These are phyloP conservation scores for Rhodosporidiobolus odoratus DNA, from an alignment of 768 basidiomycete genomes.

Conservation along the genomic window DNA sequence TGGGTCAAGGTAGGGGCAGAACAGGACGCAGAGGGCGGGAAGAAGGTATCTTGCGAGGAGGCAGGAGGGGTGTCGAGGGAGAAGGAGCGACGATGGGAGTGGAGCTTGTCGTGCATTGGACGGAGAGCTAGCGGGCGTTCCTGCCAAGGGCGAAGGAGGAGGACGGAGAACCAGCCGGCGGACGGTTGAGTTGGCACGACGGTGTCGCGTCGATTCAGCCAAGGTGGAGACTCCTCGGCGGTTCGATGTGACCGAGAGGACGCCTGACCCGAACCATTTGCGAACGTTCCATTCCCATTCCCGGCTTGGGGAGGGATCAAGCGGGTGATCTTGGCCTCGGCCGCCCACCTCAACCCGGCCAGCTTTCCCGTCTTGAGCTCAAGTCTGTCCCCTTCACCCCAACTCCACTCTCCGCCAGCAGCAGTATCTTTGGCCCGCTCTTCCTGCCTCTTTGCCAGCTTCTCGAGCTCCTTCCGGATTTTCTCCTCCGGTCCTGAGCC, in stretches of 20 bases:
- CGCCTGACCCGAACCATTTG: no score
- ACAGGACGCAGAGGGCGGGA: not conserved
- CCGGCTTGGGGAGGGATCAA: not conserved
- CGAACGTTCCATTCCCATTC: not conserved
- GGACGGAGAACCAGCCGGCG: constrained; percentile 5
- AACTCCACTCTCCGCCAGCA: not conserved
- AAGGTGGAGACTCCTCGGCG: not conserved
- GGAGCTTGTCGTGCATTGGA: not conserved
- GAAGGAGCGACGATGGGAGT: not conserved
- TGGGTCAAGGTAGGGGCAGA: not conserved
- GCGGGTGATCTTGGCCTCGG: constrained; percentile 14
- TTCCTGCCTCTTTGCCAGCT: constrained; percentile 1
- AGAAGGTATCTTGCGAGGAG: not conserved
- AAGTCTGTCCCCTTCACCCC: constrained; percentile 14
- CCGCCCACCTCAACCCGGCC: constrained; percentile 1
- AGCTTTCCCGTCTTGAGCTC: not conserved
- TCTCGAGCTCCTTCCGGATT: constrained; percentile 1
- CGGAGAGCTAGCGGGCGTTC: not conserved
- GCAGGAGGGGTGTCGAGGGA: not conserved
- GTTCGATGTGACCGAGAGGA: no score
- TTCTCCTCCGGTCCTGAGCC: not conserved
- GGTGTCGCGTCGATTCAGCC: not conserved
- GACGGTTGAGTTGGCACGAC: not conserved
- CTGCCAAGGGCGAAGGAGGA: constrained; percentile 12
- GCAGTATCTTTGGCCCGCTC: not conserved